phyloP scores from a whole-genome alignment of 2,329 filamentous ascomycete genomes.

The Kalmusia sp. region DNA sequence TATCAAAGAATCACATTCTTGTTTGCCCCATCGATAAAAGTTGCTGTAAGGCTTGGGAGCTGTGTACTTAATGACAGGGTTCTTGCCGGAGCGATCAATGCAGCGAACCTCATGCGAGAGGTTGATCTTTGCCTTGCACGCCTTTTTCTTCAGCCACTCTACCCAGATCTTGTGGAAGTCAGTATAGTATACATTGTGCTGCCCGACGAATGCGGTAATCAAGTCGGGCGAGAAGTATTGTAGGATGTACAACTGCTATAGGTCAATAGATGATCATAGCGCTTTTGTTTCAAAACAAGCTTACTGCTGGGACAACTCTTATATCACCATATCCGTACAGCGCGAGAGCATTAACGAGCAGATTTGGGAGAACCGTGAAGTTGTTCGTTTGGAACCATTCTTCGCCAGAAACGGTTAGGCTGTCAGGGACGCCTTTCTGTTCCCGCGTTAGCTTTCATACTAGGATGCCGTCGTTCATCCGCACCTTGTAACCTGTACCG shows the following conservation, averaged over 20 bases:
- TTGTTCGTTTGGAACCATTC: constrained; percentile 46
- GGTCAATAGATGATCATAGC: constrained; percentile 32
- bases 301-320: constrained; percentile 45
- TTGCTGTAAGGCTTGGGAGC: constrained; percentile 27
- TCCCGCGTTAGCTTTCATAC: constrained; percentile 21
- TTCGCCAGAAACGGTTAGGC: constrained; percentile 42
- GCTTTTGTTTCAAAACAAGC: constrained; percentile 22
- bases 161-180: constrained; percentile 47
- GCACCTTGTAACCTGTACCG: constrained; percentile 44
- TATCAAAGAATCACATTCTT: constrained; percentile 44
- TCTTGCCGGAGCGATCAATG: constrained; percentile 43
- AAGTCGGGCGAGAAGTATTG: constrained; percentile 49
- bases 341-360: constrained; percentile 45
- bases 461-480: constrained; percentile 14
- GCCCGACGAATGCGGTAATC: constrained; percentile 44
- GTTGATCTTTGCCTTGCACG: constrained; percentile 41
- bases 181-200: constrained; percentile 46
- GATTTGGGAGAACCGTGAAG: constrained; percentile 42
- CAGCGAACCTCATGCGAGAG: constrained; percentile 42
- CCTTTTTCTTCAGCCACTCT: constrained; percentile 37
- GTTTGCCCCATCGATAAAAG: constrained; percentile 40
- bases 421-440: constrained; percentile 45
- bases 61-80: constrained; percentile 43
- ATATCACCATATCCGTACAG: constrained; percentile 49
- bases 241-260: constrained; percentile 44